Percentiles rank a stretch among this genome's conserved stretches.
Evolutionary conservation across 192 early-diverging fungal species (phyloP).

Genomic region (Entomortierella lignicola): DNA sequence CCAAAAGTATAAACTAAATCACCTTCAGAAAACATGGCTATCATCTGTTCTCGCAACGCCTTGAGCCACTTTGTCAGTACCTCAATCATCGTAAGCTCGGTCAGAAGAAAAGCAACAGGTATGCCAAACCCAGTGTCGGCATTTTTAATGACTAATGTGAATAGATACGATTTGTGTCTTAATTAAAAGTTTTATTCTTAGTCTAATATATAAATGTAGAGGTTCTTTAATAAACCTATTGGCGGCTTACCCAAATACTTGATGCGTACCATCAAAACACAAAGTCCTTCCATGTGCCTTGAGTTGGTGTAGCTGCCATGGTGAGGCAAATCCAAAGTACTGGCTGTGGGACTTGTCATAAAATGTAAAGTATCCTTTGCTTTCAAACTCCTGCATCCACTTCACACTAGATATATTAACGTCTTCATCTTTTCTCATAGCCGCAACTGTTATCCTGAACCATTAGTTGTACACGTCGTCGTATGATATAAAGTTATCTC

Average conservation of each 20-base stretch:
- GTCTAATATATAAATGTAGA: background rate
- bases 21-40: background rate
- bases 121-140: constrained; percentile 23
- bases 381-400: constrained; percentile 21
- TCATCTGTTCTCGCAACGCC: constrained; percentile 9
- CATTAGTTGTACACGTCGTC: constrained; percentile 36
- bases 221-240: background rate
- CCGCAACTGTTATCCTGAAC: background rate
- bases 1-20: background rate
- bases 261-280: constrained; percentile 24
- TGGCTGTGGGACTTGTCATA: constrained; percentile 1
- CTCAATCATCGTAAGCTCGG: background rate
- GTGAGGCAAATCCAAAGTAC: constrained; percentile 8
- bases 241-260: constrained; percentile 16
- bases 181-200: too few relatives aligned
- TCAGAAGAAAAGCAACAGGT: constrained; percentile 22
- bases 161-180: too few relatives aligned
- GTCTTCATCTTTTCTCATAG: constrained; percentile 14
- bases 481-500: constrained; percentile 29
- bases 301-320: constrained; percentile 9
- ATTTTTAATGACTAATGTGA: constrained; percentile 21
- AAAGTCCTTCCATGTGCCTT: background rate
- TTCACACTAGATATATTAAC: background rate
- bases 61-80: constrained; percentile 4
- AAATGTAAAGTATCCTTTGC: background rate